A percentile compares a stretch with the other conserved stretches of the same genome.
Conservation (phyloP, 805 yeast genomes). For the Candida coquimbonensis region DNA sequence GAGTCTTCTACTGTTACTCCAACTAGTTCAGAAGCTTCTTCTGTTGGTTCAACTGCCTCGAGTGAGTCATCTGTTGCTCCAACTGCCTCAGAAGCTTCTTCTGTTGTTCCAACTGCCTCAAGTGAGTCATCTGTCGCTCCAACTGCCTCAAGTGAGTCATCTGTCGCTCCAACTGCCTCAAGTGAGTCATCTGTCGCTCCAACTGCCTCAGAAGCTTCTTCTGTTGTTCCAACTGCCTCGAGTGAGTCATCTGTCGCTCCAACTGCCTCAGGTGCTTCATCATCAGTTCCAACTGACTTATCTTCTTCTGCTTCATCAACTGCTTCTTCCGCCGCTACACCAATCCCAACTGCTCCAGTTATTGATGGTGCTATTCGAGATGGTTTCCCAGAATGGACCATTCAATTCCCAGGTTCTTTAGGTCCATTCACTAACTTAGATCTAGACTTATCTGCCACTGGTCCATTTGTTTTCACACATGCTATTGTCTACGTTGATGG, state of each 20-base stretch:
- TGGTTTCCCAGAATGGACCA: conserved; percentile 11
- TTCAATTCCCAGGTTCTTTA: background rate
- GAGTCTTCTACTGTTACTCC: background rate
- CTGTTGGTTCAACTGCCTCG: background rate
- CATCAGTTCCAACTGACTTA: background rate
- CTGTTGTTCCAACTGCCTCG: background rate
- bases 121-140: no score
- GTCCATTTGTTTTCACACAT: conserved; percentile 8
- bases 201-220: background rate
- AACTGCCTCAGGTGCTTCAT: background rate
- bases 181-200: background rate
- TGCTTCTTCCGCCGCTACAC: background rate
- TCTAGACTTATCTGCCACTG: conserved; percentile 3
- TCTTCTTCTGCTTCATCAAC: background rate
- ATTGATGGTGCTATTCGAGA: conserved; percentile 5
- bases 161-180: no score
- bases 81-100: no score
- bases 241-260: background rate
- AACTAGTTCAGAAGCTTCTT: background rate
- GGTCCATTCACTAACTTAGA: conserved; percentile 16
- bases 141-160: no score
- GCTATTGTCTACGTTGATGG: conserved; percentile 10
- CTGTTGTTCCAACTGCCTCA: background rate
- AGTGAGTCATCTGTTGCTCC: background rate
- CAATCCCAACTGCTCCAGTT: background rate